A percentile compares a stretch with the other conserved stretches of the same genome.
phyloP scores from a whole-genome alignment of 208 protist genomes.

The Crithidia thermophila region DNA sequence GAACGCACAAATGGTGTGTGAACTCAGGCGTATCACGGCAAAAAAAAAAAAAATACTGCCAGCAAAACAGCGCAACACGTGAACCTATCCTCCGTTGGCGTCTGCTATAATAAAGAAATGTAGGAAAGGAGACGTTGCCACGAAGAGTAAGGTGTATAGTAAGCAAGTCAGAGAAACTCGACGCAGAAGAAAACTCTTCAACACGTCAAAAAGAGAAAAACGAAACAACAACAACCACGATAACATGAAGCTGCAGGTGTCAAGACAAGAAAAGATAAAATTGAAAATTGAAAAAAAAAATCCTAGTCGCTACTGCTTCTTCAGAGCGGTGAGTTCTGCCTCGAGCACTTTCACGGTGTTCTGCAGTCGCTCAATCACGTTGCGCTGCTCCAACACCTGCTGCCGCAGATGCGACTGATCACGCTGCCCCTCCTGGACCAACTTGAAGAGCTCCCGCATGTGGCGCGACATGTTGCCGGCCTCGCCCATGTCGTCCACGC shows the following conservation, averaged over 20 bases:
- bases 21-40: no score
- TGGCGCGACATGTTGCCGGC: conserved; percentile 23
- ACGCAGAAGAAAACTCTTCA: no score
- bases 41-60: no score
- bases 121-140: no score
- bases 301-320: conserved; percentile 19
- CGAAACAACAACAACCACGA: not conserved
- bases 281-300: conserved; percentile 10
- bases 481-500: conserved; percentile 33
- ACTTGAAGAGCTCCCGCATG: conserved; percentile 42
- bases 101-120: no score
- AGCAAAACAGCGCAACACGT: no score
- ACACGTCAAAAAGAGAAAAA: not conserved
- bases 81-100: no score
- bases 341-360: conserved; percentile 23
- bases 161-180: not conserved
- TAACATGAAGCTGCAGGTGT: no score
- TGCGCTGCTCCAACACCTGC: conserved; percentile 31
- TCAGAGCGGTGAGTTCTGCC: conserved; percentile 26
- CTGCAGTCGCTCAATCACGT: conserved; percentile 29
- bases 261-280: conserved; percentile 7
- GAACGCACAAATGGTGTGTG: no score
- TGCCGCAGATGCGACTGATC: conserved; percentile 35
- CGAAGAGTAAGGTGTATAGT: no score
- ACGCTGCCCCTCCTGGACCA: conserved; percentile 41